These are phyloP conservation scores for Xylaria sp. DNA, from an alignment of 2,329 filamentous ascomycete genomes.

Conservation along the genomic window DNA sequence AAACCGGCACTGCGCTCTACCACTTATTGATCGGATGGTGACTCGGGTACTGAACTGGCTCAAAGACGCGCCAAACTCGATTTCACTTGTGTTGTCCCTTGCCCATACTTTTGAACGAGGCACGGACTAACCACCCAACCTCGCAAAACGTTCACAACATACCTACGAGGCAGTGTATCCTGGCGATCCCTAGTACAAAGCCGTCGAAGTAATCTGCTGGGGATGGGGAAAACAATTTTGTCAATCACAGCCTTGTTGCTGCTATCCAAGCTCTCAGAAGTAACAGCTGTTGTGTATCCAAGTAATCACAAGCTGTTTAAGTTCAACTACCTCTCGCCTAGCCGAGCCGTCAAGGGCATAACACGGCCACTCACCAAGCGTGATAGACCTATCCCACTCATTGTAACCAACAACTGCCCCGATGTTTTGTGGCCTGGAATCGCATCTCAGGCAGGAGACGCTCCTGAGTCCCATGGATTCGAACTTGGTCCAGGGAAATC, in stretches of 20 bases:
- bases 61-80: slow-evolving; percentile 4
- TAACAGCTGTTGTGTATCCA: slow-evolving; percentile 37
- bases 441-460: slow-evolving; percentile 72
- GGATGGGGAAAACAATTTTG: slow-evolving; percentile 3
- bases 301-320: slow-evolving; percentile 39
- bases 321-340: slow-evolving; percentile 39
- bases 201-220: neutral
- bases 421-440: slow-evolving; percentile 79
- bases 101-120: neutral
- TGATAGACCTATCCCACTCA: slow-evolving; percentile 57
- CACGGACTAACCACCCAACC: neutral
- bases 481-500: slow-evolving; percentile 64
- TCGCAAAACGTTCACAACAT: neutral
- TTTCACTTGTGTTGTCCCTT: neutral
- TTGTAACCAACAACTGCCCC: slow-evolving; percentile 73
- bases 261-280: slow-evolving; percentile 23
- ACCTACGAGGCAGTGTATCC: slow-evolving; percentile 29
- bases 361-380: slow-evolving; percentile 37
- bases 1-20: neutral
- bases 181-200: neutral
- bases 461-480: slow-evolving; percentile 72
- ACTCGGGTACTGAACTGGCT: neutral
- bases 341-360: slow-evolving; percentile 29
- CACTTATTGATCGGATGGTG: slow-evolving; percentile 21
- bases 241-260: slow-evolving; percentile 28